Evolutionary conservation across 352 stramenopile species (phyloP).

Genomic region (Phytophthora pisi): DNA sequence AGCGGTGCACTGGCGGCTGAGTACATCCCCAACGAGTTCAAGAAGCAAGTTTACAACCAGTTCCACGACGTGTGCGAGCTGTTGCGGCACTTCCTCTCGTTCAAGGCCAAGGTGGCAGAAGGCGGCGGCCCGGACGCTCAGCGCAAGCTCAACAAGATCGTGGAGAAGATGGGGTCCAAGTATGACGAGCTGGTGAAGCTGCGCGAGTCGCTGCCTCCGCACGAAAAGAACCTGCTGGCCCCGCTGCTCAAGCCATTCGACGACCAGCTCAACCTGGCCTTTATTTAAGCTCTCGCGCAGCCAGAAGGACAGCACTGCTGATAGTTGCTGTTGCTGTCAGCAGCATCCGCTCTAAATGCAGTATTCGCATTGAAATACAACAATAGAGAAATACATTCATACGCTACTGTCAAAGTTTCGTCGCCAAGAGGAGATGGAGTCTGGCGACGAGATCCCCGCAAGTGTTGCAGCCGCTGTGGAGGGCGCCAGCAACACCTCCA

Average conservation of each 20-base stretch:
- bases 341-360: constrained; percentile 18
- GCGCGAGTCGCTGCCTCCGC: constrained; percentile 75
- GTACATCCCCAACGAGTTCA: constrained; percentile 86
- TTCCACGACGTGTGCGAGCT: constrained; percentile 88
- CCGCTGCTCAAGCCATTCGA: constrained; percentile 86
- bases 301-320: too few species aligned
- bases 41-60: constrained; percentile 87
- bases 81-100: constrained; percentile 84
- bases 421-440: constrained; percentile 13
- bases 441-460: not conserved
- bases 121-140: constrained; percentile 59
- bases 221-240: constrained; percentile 84
- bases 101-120: constrained; percentile 73
- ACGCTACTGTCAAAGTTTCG: constrained; percentile 6
- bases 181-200: constrained; percentile 88
- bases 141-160: constrained; percentile 83
- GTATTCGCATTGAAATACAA: constrained; percentile 34
- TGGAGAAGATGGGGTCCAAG: constrained; percentile 89
- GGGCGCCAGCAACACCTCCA: constrained; percentile 3
- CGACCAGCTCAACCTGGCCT: constrained; percentile 88
- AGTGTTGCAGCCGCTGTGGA: constrained; percentile 27
- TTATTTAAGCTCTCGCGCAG: constrained; percentile 60
- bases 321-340: not conserved
- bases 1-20: constrained; percentile 66
- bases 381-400: constrained; percentile 24